Evolutionary conservation across 345 rosid species (phyloP).

Genomic region (Hibiscus trionum): DNA sequence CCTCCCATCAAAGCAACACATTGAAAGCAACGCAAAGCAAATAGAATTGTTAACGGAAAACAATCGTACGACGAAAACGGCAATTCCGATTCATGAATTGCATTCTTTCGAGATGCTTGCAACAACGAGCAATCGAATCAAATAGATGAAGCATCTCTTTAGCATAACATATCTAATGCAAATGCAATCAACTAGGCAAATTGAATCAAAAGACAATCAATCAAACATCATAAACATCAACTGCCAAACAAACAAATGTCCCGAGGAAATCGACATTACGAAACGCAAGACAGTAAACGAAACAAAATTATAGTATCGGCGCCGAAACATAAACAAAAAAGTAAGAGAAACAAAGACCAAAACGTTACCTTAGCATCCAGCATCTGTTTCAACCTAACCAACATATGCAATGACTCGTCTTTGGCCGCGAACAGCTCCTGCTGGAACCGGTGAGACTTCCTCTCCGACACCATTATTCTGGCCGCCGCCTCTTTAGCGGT

Average conservation of each 20-base stretch:
- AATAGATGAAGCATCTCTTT: background rate
- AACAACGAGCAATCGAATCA: background rate
- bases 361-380: constrained; percentile 63
- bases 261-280: constrained; percentile 7
- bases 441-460: constrained; percentile 56
- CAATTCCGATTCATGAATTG: background rate
- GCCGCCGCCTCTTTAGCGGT: constrained; percentile 92
- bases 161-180: background rate
- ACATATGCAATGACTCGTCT: constrained; percentile 68
- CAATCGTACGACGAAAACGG: background rate
- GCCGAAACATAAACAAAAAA: constrained; percentile 5
- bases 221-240: background rate
- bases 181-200: background rate
- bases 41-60: background rate
- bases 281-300: background rate
- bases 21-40: background rate
- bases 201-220: background rate
- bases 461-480: constrained; percentile 76
- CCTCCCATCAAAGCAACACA: constrained; percentile 1
- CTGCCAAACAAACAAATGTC: background rate
- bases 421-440: constrained; percentile 59
- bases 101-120: background rate
- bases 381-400: constrained; percentile 77
- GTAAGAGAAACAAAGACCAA: constrained; percentile 8
- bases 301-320: background rate